Percentiles rank a stretch among this genome's conserved stretches.
Evolutionary conservation across 192 early-diverging fungal species (phyloP).

Genomic region (Dimargaris verticillata): DNA sequence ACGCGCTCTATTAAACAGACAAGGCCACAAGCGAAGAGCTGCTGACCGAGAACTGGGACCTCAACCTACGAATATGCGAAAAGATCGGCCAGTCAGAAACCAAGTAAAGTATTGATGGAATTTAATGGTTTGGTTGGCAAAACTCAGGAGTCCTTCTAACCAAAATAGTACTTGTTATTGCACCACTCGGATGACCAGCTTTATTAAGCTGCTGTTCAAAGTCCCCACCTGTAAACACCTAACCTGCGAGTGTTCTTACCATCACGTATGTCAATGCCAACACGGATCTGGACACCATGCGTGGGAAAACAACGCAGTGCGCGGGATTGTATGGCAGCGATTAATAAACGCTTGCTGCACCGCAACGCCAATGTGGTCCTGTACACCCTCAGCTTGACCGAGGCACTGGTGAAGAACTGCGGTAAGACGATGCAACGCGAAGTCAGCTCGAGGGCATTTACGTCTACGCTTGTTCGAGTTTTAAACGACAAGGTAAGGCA

Average conservation of each 20-base stretch:
- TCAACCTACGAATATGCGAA: slow-evolving; percentile 58
- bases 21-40: slow-evolving; percentile 85
- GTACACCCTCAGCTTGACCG: slow-evolving; percentile 55
- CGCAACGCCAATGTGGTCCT: slow-evolving; percentile 73
- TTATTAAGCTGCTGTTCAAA: too few relatives aligned
- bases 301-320: slow-evolving; percentile 25
- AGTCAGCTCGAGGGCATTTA: slow-evolving; percentile 72
- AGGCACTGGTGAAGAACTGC: slow-evolving; percentile 87
- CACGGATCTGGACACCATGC: too few relatives aligned
- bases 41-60: slow-evolving; percentile 86
- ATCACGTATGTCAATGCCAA: neutral
- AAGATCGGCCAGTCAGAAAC: slow-evolving; percentile 31
- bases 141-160: too few relatives aligned
- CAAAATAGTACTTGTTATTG: too few relatives aligned
- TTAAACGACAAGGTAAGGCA: slow-evolving; percentile 44
- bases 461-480: slow-evolving; percentile 55
- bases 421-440: slow-evolving; percentile 59
- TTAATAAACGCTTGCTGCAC: slow-evolving; percentile 52
- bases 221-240: neutral
- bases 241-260: neutral
- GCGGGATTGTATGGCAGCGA: slow-evolving; percentile 44
- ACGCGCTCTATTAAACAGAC: slow-evolving; percentile 16
- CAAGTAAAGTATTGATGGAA: slow-evolving; percentile 11
- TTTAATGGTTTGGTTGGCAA: too few relatives aligned
- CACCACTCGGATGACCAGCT: too few relatives aligned